phyloP scores from a whole-genome alignment of 495 filamentous ascomycete species.

The Daldinia caldariorum region DNA sequence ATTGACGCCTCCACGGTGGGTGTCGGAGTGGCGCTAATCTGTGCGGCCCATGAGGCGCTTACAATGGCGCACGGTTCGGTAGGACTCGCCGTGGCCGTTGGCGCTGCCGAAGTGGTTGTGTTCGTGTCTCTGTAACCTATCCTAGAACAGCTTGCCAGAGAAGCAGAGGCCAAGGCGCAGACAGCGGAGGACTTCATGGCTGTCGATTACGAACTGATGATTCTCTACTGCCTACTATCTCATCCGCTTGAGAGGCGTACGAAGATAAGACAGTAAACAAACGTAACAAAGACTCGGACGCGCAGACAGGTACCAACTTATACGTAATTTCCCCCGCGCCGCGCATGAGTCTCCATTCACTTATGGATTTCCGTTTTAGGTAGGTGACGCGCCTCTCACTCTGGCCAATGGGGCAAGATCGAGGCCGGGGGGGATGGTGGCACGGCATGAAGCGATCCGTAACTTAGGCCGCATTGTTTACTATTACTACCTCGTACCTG shows the following conservation, averaged over 20 bases:
- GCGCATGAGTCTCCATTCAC: slow-evolving; percentile 27
- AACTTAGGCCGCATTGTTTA: not conserved
- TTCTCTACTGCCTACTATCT: slow-evolving; percentile 13
- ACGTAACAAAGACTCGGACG: not conserved
- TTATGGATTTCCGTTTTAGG: slow-evolving; percentile 33
- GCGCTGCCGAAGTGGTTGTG: slow-evolving; percentile 42
- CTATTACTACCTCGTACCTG: too few relatives aligned
- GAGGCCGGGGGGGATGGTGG: slow-evolving; percentile 25
- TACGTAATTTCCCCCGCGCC: slow-evolving; percentile 25
- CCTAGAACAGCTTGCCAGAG: slow-evolving; percentile 21
- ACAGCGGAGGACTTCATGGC: slow-evolving; percentile 34
- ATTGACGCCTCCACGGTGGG: slow-evolving; percentile 53
- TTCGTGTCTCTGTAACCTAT: slow-evolving; percentile 33
- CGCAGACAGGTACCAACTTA: slow-evolving; percentile 15
- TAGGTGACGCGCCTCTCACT: slow-evolving; percentile 39
- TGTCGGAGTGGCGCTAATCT: slow-evolving; percentile 45
- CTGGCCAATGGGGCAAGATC: slow-evolving; percentile 35
- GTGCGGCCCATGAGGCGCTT: slow-evolving; percentile 53
- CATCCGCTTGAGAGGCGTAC: not conserved
- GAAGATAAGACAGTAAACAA: not conserved
- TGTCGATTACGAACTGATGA: slow-evolving; percentile 14
- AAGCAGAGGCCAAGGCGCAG: slow-evolving; percentile 28
- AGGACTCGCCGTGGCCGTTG: slow-evolving; percentile 34
- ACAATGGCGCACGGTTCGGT: slow-evolving; percentile 55
- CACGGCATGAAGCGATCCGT: slow-evolving; percentile 38